Evolutionary conservation across 2,329 filamentous ascomycete genomes (phyloP).

Genomic region (Sphaerulina populicola): DNA sequence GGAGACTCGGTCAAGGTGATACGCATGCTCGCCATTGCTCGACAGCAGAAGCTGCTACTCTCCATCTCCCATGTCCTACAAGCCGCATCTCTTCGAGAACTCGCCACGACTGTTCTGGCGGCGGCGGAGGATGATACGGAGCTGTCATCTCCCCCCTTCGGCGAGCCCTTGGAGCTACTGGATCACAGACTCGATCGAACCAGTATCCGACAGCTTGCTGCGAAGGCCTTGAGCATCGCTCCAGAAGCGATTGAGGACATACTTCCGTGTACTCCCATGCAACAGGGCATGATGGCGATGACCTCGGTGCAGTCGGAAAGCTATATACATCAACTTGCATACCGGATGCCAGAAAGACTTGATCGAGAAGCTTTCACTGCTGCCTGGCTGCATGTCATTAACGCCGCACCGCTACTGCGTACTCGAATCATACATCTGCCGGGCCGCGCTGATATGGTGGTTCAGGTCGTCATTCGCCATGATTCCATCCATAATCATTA

Average conservation of each 20-base stretch:
- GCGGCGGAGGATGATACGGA: too few relatives aligned
- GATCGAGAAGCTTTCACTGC: slow-evolving; percentile 31
- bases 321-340: slow-evolving; percentile 42
- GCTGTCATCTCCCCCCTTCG: not conserved
- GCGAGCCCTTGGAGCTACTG: not conserved
- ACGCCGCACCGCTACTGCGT: not conserved
- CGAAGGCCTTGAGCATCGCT: not conserved
- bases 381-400: slow-evolving; percentile 20
- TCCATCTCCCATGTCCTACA: slow-evolving; percentile 40
- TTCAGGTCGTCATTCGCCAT: slow-evolving; percentile 22
- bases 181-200: not conserved
- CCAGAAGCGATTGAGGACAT: slow-evolving; percentile 40
- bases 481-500: not conserved
- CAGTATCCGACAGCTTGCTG: not conserved
- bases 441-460: not conserved
- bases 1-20: slow-evolving; percentile 43
- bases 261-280: slow-evolving; percentile 36
- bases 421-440: slow-evolving; percentile 4
- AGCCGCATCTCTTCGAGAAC: slow-evolving; percentile 21
- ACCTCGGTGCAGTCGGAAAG: slow-evolving; percentile 45
- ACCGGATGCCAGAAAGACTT: slow-evolving; percentile 19
- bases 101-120: slow-evolving; percentile 14
- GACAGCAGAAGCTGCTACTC: slow-evolving; percentile 32
- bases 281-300: slow-evolving; percentile 41
- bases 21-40: slow-evolving; percentile 37